Evolutionary conservation across 2,329 filamentous ascomycete genomes (phyloP), one percentile per base, ranked within the genome.

Genomic region (Fusarium euwallaceae): DNA sequence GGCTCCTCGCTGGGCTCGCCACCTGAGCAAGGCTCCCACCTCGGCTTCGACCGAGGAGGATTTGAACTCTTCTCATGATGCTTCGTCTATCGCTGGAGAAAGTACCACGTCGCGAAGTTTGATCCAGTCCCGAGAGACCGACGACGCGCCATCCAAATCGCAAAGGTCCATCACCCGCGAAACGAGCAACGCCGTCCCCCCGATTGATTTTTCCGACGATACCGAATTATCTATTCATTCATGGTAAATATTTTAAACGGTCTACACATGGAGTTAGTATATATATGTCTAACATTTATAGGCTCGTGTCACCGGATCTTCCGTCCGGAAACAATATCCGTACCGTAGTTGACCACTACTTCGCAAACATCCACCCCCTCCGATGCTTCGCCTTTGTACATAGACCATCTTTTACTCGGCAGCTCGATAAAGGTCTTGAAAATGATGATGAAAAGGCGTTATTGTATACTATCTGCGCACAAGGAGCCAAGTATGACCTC

Each of bases 341-440:
- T 16, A 79, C 78, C 0, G 79, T 83, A 4, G 80, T 83, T 27
- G 82, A 83, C 55, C 82, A 82, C 68, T 84, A 84, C 66, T 84
- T 84, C 71, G 76, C 81, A 67, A 84, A 84, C 34, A 76, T 84
- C 6, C 87, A 84, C 61, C 82, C 82, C n/a, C 78, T 84, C 6
- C 80, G 83, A 22, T 84, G 83, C 69, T 84, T 84, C 63, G 82
- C 83, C 17, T 84, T 84, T 78, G 82, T 84, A 20, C 82, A 84
- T 61, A 83, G 83, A 60, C 82, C 82, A 5, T 83, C 82, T 1
- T 84, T 84, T 60, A 82, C 83, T 72, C 76, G 82, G 7, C 82
- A 83, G 55, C 75, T 84, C 6, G 82, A 84, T 65, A 83, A 81
- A 27, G 82, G 82, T 0, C 78, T 83, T 55, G 77, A 78, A 9